Percentiles rank a stretch among this genome's conserved stretches.
phyloP scores from a whole-genome alignment of 2,329 filamentous ascomycete genomes.

The Penicillium italicum region DNA sequence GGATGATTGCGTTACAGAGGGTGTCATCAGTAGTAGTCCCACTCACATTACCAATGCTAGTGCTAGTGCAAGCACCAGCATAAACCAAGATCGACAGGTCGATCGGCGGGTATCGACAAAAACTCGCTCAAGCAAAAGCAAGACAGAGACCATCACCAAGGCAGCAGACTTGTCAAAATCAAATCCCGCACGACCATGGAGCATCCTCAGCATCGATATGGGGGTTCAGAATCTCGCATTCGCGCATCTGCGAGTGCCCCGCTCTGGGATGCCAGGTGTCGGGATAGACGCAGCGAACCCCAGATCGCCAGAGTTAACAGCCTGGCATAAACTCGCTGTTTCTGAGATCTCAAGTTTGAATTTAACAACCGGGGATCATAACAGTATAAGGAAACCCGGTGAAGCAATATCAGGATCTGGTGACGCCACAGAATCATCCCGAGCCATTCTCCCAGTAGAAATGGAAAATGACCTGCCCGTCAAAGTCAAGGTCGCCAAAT shows the following conservation, averaged over 20 bases:
- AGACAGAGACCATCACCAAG: neutral
- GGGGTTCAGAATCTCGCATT: conserved; percentile 78
- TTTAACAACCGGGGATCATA: neutral
- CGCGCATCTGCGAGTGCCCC: conserved; percentile 54
- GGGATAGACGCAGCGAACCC: neutral
- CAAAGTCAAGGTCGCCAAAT: neutral
- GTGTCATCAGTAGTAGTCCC: neutral
- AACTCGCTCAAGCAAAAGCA: neutral
- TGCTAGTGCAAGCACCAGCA: neutral
- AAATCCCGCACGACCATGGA: conserved; percentile 26
- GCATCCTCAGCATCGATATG: conserved; percentile 77
- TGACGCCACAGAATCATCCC: neutral
- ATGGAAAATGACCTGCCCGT: neutral
- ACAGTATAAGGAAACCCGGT: neutral
- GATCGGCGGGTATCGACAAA: neutral
- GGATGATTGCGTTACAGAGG: neutral
- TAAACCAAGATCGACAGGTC: neutral
- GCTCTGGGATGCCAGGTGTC: neutral
- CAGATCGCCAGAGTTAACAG: conserved; percentile 25
- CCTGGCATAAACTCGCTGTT: conserved; percentile 43
- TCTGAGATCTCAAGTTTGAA: conserved; percentile 22
- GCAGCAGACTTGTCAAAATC: neutral
- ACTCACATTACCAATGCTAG: neutral
- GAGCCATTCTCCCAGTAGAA: neutral
- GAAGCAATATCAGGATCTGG: neutral